A percentile compares a stretch with the other conserved stretches of the same genome.
These are phyloP conservation scores for Singerocomus rubriflavus DNA, from an alignment of 1,284 basidiomycete genomes.

Conservation along the genomic window DNA sequence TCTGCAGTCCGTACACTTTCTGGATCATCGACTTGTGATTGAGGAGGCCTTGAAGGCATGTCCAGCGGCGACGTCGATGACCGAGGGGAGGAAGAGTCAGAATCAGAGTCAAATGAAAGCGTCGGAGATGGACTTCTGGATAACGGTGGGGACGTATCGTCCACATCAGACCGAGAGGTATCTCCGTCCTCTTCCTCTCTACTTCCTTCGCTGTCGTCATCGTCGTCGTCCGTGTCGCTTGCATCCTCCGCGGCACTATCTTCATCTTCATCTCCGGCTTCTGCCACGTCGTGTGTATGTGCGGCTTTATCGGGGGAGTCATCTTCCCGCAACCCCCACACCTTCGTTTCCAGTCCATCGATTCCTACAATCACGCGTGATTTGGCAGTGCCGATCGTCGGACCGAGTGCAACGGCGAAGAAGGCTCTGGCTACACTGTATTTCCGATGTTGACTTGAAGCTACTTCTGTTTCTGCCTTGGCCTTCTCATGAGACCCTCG, in stretches of 20 bases:
- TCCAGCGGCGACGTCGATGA: slow-evolving; percentile 3
- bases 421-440: slow-evolving; percentile 35
- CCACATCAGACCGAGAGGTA: slow-evolving; percentile 21
- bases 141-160: slow-evolving; percentile 15
- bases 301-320: neutral
- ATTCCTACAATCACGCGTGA: slow-evolving; percentile 59
- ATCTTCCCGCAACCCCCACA: slow-evolving; percentile 49
- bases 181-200: slow-evolving; percentile 27
- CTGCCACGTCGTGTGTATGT: neutral
- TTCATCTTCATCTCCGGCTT: neutral
- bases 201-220: slow-evolving; percentile 10
- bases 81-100: neutral
- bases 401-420: slow-evolving; percentile 61
- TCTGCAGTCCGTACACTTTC: slow-evolving; percentile 51
- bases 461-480: neutral
- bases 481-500: slow-evolving; percentile 12
- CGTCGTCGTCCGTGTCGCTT: slow-evolving; percentile 17
- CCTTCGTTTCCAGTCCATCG: slow-evolving; percentile 56
- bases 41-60: neutral
- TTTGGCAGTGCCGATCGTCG: slow-evolving; percentile 55
- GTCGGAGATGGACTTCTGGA: slow-evolving; percentile 29
- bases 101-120: slow-evolving; percentile 8
- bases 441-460: neutral
- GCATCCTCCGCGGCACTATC: neutral
- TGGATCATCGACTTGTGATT: slow-evolving; percentile 43